Evolutionary conservation across 768 basidiomycete species (phyloP).

Genomic region (Kwoniella dejecticola): DNA sequence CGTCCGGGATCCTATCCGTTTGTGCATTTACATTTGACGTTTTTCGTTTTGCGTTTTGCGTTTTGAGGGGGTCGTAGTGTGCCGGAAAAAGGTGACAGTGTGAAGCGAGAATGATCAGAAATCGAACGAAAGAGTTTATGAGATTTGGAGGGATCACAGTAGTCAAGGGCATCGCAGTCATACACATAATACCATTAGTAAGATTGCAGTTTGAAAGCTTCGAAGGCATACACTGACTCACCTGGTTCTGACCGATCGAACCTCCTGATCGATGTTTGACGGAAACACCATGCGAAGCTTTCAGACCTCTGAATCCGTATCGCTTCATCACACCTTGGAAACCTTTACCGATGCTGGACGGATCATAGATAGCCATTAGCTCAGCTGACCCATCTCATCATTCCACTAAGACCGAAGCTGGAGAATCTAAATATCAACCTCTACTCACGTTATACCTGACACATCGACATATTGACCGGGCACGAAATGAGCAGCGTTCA

Average conservation of each 20-base stretch:
- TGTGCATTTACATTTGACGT: background rate
- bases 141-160: no score
- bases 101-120: background rate
- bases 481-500: slow-evolving; percentile 92
- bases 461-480: slow-evolving; percentile 96
- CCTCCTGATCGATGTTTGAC: slow-evolving; percentile 89
- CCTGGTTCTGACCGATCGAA: slow-evolving; percentile 93
- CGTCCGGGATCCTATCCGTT: slow-evolving; percentile 84
- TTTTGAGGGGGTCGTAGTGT: no score
- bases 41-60: background rate
- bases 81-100: background rate
- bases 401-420: no score
- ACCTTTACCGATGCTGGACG: slow-evolving; percentile 85
- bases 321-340: slow-evolving; percentile 97
- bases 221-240: slow-evolving; percentile 54
- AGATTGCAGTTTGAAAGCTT: background rate
- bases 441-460: slow-evolving; percentile 79
- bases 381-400: no score
- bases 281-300: slow-evolving; percentile 94
- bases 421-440: background rate
- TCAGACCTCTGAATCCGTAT: slow-evolving; percentile 86
- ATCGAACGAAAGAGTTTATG: no score
- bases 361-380: no score
- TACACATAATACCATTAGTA: background rate
- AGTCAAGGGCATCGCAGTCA: no score